Evolutionary conservation across 345 rosid species (phyloP), one percentile per base, ranked within the genome.

Genomic region (Balakata baccata): DNA sequence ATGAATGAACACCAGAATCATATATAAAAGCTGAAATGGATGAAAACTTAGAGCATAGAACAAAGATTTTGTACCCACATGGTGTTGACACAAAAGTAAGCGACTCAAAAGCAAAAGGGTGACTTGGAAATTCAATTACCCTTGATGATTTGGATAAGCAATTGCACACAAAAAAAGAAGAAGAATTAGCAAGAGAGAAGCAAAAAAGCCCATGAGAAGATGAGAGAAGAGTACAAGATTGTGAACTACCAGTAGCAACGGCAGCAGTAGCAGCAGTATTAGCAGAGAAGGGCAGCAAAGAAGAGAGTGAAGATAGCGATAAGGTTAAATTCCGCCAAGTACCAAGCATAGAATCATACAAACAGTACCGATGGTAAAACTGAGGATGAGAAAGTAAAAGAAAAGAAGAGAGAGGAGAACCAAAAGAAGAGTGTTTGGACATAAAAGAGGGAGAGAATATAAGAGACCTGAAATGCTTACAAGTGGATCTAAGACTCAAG

Each of bases 311-410:
- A 39, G 88, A 71, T 39, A 79, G 72, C 4, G 92, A 78, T 43
- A 86, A 81, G 12, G 83, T 75, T 23, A 86, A 78, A 14, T 81
- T 75, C 66, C 89, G 82, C 98, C 98, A 92, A 0, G 80, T 46
- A 63, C 85, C 86, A 60, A 64, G 79, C 39, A 43, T 65, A 12
- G 89, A 84, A 76, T 92, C 90, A 37, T 90, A 94, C 8, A 94
- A 79, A 66, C 89, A 87, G 74, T 84, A 88, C 3, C 78, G 77
- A 16, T 80, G 71, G 12, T 74, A 34, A 25, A 85, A 84, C 63
- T 90, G 92, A 66, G 97, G 93, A 64, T 92, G 97, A 57, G 93
- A 92, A 64, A 92, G 88, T 75, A 92, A 78, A 65, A 94, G 87
- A 61, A 89, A 90, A 0, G 93, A 85, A 77, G 97, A 82, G 67